phyloP scores from a whole-genome alignment of 2,329 filamentous ascomycete genomes.

The Penicillium thymicola region DNA sequence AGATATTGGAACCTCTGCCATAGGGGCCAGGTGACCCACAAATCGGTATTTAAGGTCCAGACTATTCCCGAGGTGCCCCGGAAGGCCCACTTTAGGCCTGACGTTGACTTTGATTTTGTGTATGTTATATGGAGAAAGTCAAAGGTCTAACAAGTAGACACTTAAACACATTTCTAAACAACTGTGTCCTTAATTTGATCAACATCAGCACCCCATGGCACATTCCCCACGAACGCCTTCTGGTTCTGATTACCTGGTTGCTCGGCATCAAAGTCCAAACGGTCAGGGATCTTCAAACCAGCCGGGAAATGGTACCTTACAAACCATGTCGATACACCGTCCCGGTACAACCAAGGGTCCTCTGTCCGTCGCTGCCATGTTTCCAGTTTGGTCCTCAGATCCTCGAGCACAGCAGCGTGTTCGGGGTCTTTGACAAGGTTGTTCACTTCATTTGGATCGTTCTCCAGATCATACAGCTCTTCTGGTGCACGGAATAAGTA shows the following conservation, averaged over 20 bases:
- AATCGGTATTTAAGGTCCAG: too few relatives aligned
- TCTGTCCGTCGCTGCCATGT: constrained; percentile 35
- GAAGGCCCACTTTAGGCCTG: too few relatives aligned
- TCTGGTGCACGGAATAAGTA: constrained; percentile 47
- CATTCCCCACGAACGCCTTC: background rate
- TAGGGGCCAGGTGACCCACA: too few relatives aligned
- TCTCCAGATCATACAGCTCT: constrained; percentile 48
- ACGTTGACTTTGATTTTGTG: background rate
- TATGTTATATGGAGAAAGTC: background rate
- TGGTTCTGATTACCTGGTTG: constrained; percentile 9
- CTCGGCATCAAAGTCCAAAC: constrained; percentile 21
- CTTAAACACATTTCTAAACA: background rate
- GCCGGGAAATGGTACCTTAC: constrained; percentile 11
- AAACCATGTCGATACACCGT: constrained; percentile 19
- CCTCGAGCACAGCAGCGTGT: constrained; percentile 30
- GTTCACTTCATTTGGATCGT: constrained; percentile 46
- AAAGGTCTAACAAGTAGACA: background rate
- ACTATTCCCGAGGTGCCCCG: too few relatives aligned
- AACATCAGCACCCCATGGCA: background rate
- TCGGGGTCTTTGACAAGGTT: constrained; percentile 42
- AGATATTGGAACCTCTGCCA: too few relatives aligned
- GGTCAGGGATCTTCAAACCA: constrained; percentile 19
- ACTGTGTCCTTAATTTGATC: background rate
- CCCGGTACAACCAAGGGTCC: constrained; percentile 35
- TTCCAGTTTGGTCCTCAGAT: constrained; percentile 34